Conservation (phyloP, 2,329 filamentous ascomycete genomes). For the Hortaea sp. region DNA sequence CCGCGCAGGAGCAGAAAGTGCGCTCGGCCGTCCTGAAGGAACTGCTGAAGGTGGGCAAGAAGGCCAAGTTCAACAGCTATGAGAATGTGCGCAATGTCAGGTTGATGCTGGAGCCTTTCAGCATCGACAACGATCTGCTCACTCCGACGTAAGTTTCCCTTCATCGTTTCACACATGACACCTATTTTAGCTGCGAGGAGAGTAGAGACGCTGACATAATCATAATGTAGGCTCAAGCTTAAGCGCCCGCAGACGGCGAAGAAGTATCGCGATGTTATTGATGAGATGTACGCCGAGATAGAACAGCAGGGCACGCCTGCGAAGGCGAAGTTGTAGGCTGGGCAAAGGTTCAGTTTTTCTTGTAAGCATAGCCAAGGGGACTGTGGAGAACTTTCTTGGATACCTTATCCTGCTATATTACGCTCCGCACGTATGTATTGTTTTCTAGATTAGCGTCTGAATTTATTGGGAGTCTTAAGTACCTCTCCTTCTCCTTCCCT, state of each 20-base stretch:
- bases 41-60: constrained; percentile 66
- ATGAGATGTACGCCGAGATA: constrained; percentile 51
- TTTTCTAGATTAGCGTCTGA: too few species aligned
- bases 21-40: constrained; percentile 66
- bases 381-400: too few species aligned
- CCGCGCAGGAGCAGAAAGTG: constrained; percentile 59
- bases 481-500: too few species aligned
- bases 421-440: too few species aligned
- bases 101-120: constrained; percentile 80
- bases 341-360: too few species aligned
- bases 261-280: constrained; percentile 47
- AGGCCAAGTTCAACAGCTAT: constrained; percentile 83
- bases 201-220: constrained; percentile 8
- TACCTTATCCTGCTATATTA: too few species aligned
- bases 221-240: constrained; percentile 50
- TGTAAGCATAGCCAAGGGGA: too few species aligned
- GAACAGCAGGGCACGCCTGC: constrained; percentile 30
- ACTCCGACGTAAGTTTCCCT: constrained; percentile 66
- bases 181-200: background rate
- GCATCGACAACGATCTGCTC: constrained; percentile 80
- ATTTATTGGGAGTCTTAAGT: too few species aligned
- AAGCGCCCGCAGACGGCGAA: constrained; percentile 61
- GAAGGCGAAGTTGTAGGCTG: constrained; percentile 39
- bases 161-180: background rate
- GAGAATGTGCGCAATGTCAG: constrained; percentile 69